Base-by-base conservation (phyloP, 169 alveolate genomes). In the Ichthyophthirius multifiliis region DNA sequence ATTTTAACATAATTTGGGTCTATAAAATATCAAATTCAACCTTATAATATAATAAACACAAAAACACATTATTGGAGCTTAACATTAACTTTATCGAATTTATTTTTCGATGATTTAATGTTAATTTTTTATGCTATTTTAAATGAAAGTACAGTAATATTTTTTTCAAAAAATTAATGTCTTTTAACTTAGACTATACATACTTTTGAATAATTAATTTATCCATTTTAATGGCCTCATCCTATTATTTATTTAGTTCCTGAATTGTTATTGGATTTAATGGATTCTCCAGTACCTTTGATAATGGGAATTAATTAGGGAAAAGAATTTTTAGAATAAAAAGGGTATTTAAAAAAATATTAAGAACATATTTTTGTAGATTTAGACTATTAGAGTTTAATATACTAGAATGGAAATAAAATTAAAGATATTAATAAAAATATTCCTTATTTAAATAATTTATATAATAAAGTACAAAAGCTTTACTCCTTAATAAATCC, bases 201-300 rank as follows among this genome's bases (percentile, higher is more conserved):
- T 39, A 39, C 77, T 0, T 67, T 67, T 23, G 77, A 67, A 20
- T 9, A 35, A 7, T n/a, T 67, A 2, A 18, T 67, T 3, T 20
- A 67, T 39, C 77, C 77, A 1, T 67, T 67, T 37, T 16, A 44
- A 15, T 67, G 77, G 77, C 77, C 77, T 13, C 45, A 67, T 67
- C 77, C 77, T 5, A 67, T 67, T 13, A 34, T 67, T 41, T 67
- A 37, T 37, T 32, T 20, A 7, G 35, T 67, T 18, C 77, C 77
- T 1, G 77, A 67, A 37, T 12, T 32, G 13, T 9, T 67, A n/a
- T 5, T 35, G 23, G 16, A 41, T 2, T 32, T 67, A 0, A 37
- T 67, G n/a, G 77, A 67, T 20, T 67, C 77, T 4, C 77, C 77
- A 37, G 77, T 67, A 1, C 62, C 77, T 9, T 18, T 67, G 1